Conservation (phyloP, 2,329 filamentous ascomycete genomes). For the Herpotrichia juniperi region DNA sequence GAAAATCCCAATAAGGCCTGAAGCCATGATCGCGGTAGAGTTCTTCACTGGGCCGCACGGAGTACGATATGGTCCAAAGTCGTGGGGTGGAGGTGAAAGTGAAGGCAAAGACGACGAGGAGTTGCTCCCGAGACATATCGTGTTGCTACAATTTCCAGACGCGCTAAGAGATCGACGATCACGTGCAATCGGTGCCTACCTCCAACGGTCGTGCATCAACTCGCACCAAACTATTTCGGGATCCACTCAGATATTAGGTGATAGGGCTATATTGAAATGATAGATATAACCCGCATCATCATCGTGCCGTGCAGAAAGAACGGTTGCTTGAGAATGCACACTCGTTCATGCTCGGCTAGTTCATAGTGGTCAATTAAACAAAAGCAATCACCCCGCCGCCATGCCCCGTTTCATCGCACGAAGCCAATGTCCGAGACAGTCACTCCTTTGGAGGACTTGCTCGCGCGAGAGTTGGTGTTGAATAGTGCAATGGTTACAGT, state of each 20-base stretch:
- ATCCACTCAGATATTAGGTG: too few species aligned
- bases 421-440: background rate
- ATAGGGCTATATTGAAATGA: too few species aligned
- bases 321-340: too few species aligned
- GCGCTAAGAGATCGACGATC: background rate
- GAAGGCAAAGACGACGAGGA: background rate
- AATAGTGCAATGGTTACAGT: background rate
- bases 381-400: too few species aligned
- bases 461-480: too few species aligned
- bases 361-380: too few species aligned
- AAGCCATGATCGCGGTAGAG: slow-evolving; percentile 60
- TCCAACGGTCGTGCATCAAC: too few species aligned
- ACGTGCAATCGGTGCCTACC: background rate
- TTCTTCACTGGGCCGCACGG: slow-evolving; percentile 3
- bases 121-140: background rate
- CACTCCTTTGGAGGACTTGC: too few species aligned
- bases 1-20: slow-evolving; percentile 75
- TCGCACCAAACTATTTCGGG: too few species aligned
- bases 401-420: background rate
- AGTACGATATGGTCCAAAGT: slow-evolving; percentile 1
- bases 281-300: too few species aligned
- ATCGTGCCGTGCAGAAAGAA: too few species aligned
- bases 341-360: too few species aligned
- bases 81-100: background rate
- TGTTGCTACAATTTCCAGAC: slow-evolving; percentile 1